Evolutionary conservation across 768 basidiomycete species (phyloP).

Genomic region (Harrya chromipes): DNA sequence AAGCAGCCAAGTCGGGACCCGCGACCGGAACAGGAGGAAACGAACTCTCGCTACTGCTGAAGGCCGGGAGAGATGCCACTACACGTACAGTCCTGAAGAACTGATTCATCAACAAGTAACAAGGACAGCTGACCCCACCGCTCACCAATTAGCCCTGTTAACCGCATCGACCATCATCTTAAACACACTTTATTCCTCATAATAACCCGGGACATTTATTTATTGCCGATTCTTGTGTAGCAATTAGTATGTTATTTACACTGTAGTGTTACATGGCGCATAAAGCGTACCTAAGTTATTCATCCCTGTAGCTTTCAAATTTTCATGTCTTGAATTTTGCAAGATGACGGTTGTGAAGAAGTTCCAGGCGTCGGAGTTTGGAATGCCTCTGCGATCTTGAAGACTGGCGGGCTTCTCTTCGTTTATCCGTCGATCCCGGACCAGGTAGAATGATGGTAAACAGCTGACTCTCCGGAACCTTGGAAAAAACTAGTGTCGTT

Average conservation of each 20-base stretch:
- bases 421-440: no score
- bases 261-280: slow-evolving; percentile 12
- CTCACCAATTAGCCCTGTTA: slow-evolving; percentile 2
- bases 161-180: background rate
- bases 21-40: slow-evolving; percentile 90
- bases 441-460: no score
- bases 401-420: no score
- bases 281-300: slow-evolving; percentile 8
- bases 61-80: slow-evolving; percentile 89
- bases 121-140: background rate
- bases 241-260: slow-evolving; percentile 19
- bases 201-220: slow-evolving; percentile 14
- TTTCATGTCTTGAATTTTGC: background rate
- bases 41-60: slow-evolving; percentile 75
- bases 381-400: no score
- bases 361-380: background rate
- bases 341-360: no score
- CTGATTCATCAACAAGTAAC: slow-evolving; percentile 4
- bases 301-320: slow-evolving; percentile 17
- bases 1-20: slow-evolving; percentile 44
- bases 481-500: no score
- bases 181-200: no score
- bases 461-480: no score
- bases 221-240: slow-evolving; percentile 30
- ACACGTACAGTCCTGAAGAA: slow-evolving; percentile 51